Evolutionary conservation across 148 eudicot species (phyloP).

Genomic region (Rhododendron kiyosumense): DNA sequence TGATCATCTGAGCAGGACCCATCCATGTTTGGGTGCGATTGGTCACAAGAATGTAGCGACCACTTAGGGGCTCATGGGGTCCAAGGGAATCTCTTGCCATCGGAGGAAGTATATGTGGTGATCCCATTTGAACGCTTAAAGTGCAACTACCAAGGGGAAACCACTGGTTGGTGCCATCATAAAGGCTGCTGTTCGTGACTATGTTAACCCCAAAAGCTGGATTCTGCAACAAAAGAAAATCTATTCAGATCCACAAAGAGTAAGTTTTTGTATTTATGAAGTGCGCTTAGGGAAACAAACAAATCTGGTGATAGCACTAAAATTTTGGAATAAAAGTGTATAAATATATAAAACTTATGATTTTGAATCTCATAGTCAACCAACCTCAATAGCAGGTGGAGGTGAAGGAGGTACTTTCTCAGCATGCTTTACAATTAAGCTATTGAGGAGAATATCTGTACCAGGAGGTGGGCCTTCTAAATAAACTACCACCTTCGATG

Average conservation of each 20-base stretch:
- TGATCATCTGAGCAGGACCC: slow-evolving; percentile 96
- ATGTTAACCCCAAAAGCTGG: slow-evolving; percentile 69
- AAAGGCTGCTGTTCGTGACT: slow-evolving; percentile 62
- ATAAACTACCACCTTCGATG: slow-evolving; percentile 60
- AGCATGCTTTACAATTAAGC: slow-evolving; percentile 71
- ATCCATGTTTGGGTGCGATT: slow-evolving; percentile 91
- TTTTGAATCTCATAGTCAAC: slow-evolving; percentile 8
- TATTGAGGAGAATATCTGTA: slow-evolving; percentile 78
- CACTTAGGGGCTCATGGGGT: slow-evolving; percentile 56
- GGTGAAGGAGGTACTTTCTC: slow-evolving; percentile 71
- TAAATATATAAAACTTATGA: neutral
- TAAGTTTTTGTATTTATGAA: neutral
- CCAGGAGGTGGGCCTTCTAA: slow-evolving; percentile 96
- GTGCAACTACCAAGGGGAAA: slow-evolving; percentile 84
- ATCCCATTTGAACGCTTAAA: slow-evolving; percentile 52
- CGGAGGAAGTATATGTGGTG: slow-evolving; percentile 84
- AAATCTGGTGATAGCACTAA: neutral
- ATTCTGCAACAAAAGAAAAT: slow-evolving; percentile 31
- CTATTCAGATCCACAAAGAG: neutral
- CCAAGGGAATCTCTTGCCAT: slow-evolving; percentile 76
- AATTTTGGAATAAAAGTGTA: neutral
- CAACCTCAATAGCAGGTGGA: slow-evolving; percentile 74
- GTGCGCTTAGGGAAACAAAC: neutral
- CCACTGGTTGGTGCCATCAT: slow-evolving; percentile 73
- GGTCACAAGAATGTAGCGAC: slow-evolving; percentile 62